These are phyloP conservation scores for Kodamaea plutei DNA, from an alignment of 1,139 yeast genomes.

Conservation along the genomic window DNA sequence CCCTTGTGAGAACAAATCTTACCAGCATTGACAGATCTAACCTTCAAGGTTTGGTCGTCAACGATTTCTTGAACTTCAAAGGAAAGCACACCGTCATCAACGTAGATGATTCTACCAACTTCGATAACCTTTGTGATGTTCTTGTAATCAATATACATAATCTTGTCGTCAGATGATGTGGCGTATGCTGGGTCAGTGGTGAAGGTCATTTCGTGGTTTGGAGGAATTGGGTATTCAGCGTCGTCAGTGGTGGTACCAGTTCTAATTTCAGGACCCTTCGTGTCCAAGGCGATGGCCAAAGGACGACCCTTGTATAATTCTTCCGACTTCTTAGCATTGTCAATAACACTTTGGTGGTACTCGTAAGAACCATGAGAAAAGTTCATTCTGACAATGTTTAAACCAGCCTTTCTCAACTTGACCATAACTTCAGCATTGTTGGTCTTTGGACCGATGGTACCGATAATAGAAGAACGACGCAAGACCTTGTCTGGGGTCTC, in stretches of 20 bases:
- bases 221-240: slow-evolving; percentile 74
- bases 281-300: slow-evolving; percentile 95
- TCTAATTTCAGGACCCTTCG: slow-evolving; percentile 99
- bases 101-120: slow-evolving; percentile 82
- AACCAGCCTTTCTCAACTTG: slow-evolving; percentile 91
- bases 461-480: slow-evolving; percentile 95
- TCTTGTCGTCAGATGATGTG: slow-evolving; percentile 64
- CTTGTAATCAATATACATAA: slow-evolving; percentile 90
- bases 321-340: slow-evolving; percentile 94
- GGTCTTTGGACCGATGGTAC: slow-evolving; percentile 98
- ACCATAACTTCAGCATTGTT: slow-evolving; percentile 82
- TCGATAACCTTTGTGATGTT: slow-evolving; percentile 93
- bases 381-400: slow-evolving; percentile 97
- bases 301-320: slow-evolving; percentile 92
- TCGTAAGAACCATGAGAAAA: slow-evolving; percentile 97
- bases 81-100: slow-evolving; percentile 97
- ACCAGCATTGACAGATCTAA: slow-evolving; percentile 89
- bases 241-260: slow-evolving; percentile 88
- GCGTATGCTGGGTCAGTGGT: slow-evolving; percentile 84
- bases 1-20: slow-evolving; percentile 97
- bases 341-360: slow-evolving; percentile 94
- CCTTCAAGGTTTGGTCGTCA: slow-evolving; percentile 78
- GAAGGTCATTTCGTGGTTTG: slow-evolving; percentile 88
- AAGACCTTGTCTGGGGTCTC: slow-evolving; percentile 77
- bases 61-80: slow-evolving; percentile 84